Percentiles rank a stretch among this genome's conserved stretches.
Conservation (phyloP, 2,329 filamentous ascomycete species). For the Fusarium piperis region DNA sequence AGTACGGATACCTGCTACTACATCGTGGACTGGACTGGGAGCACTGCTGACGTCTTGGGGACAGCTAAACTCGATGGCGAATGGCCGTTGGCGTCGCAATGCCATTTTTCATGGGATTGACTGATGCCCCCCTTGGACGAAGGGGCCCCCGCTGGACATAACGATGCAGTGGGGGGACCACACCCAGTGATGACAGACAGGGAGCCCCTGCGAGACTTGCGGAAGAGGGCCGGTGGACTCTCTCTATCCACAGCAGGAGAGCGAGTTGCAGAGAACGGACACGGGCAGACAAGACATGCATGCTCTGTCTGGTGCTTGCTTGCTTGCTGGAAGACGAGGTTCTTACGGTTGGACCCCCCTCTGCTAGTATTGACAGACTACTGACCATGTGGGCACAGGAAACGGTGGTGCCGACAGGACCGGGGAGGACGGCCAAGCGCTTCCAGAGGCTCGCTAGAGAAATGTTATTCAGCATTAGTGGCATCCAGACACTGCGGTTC, state of each 20-base stretch:
- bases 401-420: slow-evolving; percentile 2
- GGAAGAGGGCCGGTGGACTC: slow-evolving; percentile 32
- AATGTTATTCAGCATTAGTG: slow-evolving; percentile 26
- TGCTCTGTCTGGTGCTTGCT: neutral
- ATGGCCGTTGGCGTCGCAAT: slow-evolving; percentile 44
- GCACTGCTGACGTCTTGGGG: slow-evolving; percentile 39
- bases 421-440: slow-evolving; percentile 5
- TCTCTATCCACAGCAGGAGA: neutral
- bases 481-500: slow-evolving; percentile 15
- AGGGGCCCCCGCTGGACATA: slow-evolving; percentile 24
- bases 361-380: neutral
- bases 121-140: slow-evolving; percentile 34
- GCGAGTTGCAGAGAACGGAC: slow-evolving; percentile 1
- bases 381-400: neutral
- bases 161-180: slow-evolving; percentile 39
- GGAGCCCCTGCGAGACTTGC: slow-evolving; percentile 39
- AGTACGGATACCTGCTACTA: slow-evolving; percentile 1
- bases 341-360: neutral
- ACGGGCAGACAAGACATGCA: slow-evolving; percentile 18
- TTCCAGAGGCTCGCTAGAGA: slow-evolving; percentile 18
- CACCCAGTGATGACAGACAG: slow-evolving; percentile 42
- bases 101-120: slow-evolving; percentile 43
- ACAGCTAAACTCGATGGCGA: slow-evolving; percentile 42
- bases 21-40: slow-evolving; percentile 22
- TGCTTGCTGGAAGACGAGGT: neutral